Conservation (phyloP, 371 early-diverging fungal species). For the Haplosporangium sp. region DNA sequence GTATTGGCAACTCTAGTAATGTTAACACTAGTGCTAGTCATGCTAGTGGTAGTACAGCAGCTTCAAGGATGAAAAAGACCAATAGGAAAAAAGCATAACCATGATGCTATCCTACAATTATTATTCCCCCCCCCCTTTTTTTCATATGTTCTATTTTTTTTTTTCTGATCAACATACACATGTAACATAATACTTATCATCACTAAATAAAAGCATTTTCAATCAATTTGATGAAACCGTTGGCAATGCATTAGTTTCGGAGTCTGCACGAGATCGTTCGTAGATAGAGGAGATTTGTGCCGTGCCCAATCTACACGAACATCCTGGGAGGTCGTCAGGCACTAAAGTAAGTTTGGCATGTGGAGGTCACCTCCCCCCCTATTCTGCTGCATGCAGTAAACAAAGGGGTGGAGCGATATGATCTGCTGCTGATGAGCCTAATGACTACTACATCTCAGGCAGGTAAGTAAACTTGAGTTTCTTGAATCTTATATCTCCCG, state of each 20-base stretch:
- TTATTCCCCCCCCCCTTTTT: not conserved
- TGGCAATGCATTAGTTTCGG: not conserved
- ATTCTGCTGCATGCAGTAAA: not conserved
- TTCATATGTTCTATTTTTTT: not conserved
- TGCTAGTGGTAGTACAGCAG: not conserved
- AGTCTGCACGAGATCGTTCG: too few relatives aligned
- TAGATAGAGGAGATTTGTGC: too few relatives aligned
- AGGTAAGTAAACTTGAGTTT: not conserved
- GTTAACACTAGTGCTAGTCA: not conserved
- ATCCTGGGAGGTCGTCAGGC: too few relatives aligned
- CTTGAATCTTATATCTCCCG: not conserved
- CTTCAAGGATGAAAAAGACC: constrained; percentile 21
- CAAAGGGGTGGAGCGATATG: constrained; percentile 2
- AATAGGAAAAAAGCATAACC: constrained; percentile 22
- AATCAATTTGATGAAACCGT: not conserved
- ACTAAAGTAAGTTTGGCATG: not conserved
- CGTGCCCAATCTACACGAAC: too few relatives aligned
- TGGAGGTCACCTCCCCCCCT: not conserved
- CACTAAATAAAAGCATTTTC: constrained; percentile 2
- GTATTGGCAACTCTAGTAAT: not conserved
- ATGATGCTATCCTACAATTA: not conserved
- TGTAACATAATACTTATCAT: not conserved
- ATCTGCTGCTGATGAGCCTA: not conserved
- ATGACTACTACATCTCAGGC: not conserved
- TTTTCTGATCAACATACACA: not conserved